These are phyloP conservation scores for Mortierella polycephala DNA, from an alignment of 371 early-diverging fungal species.

Conservation along the genomic window DNA sequence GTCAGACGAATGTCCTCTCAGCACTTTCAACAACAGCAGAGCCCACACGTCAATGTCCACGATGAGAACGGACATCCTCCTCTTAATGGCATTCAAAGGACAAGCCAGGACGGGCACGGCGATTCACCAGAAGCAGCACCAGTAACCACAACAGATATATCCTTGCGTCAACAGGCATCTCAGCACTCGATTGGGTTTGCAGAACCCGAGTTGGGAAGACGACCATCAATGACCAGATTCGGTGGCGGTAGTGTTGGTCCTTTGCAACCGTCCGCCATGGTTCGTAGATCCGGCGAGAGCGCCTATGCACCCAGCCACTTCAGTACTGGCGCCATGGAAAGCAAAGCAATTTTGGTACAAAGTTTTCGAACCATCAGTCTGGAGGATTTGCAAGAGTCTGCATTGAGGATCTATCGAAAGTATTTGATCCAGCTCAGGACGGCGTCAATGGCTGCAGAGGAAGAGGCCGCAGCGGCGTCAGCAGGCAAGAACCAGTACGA, in stretches of 20 bases:
- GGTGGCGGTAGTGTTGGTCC: slow-evolving; percentile 25
- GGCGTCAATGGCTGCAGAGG: slow-evolving; percentile 49
- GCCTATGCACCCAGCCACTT: slow-evolving; percentile 34
- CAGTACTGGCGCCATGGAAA: slow-evolving; percentile 16
- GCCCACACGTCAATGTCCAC: slow-evolving; percentile 7
- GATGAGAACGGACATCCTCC: slow-evolving; percentile 13
- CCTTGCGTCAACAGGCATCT: slow-evolving; percentile 1
- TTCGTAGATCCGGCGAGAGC: slow-evolving; percentile 43
- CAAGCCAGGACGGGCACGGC: background rate
- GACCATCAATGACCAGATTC: slow-evolving; percentile 16
- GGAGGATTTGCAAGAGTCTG: slow-evolving; percentile 46
- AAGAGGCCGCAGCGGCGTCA: slow-evolving; percentile 12
- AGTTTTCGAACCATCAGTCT: slow-evolving; percentile 42
- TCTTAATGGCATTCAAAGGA: no score
- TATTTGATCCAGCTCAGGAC: slow-evolving; percentile 47
- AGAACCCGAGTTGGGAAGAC: slow-evolving; percentile 15
- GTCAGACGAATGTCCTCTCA: slow-evolving; percentile 20
- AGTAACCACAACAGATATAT: background rate
- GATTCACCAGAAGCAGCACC: background rate
- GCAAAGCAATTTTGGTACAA: slow-evolving; percentile 22
- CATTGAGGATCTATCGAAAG: slow-evolving; percentile 39
- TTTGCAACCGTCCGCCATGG: slow-evolving; percentile 25
- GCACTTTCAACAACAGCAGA: slow-evolving; percentile 11
- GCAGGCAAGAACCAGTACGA: slow-evolving; percentile 6
- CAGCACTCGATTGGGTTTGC: slow-evolving; percentile 18